Base-by-base conservation (phyloP, 78 protist species). In the Trichosphaerium sp. region DNA sequence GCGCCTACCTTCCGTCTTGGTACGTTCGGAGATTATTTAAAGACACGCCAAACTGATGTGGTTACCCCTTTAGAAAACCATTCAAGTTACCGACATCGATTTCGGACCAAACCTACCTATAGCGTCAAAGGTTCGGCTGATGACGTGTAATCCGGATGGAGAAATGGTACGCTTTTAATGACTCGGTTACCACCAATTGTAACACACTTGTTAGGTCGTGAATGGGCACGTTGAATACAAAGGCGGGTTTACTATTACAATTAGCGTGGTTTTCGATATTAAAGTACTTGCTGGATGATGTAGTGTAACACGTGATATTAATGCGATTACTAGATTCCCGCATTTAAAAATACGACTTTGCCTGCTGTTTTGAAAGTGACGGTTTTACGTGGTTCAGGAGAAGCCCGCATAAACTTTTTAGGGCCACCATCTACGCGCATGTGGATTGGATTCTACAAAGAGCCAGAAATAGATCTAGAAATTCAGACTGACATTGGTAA, bases 361-460 rank as follows among this genome's bases (percentile, higher is more conserved):
- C 37, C 11, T 56, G 14, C 37, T 56, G 11, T 39, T 35, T 35
- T 54, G 8, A 54, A 54, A 54, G 11, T 11, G 34, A 8, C 8
- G 8, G 31, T 54, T 11, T 54, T 6, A 54, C 8, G 34, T 54
- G 14, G 7, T 55, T 12, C 8, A 37, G 31, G 35, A 55, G 7
- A 37, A 12, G 31, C 35, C 14, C 14, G 35, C 7, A 29, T 74
- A 28, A 73, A 74, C 47, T 74, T 68, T 63, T 63, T 74, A 31
- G 75, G 75, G 44, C 58, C 70, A 52, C 80, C 80, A 37, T 67
- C 80, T 1, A 74, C 65, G 39, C 42, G 80, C 56, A 4, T 74
- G 42, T 74, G 80, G 80, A 54, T 74, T 49, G 71, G 80, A 18
- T 74, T 74, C 43, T 74, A 74, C 25, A 68, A 63, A 23, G 80